These are phyloP conservation scores for Gossypium longicalyx DNA, from an alignment of 345 rosid genomes.

Conservation along the genomic window DNA sequence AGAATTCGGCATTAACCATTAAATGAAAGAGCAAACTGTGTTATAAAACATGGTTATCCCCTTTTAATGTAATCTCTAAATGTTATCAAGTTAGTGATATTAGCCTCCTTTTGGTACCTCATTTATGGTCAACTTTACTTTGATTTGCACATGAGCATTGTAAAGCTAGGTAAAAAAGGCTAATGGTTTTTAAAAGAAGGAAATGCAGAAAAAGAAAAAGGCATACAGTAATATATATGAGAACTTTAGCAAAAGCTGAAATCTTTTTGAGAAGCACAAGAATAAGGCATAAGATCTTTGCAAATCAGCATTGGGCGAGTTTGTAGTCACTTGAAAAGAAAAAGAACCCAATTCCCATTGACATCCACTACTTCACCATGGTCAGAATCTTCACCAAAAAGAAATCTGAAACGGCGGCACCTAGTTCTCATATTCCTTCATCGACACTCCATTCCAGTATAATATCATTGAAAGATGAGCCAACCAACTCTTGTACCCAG, in stretches of 20 bases:
- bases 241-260: constrained; percentile 23
- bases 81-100: constrained; percentile 7
- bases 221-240: neutral
- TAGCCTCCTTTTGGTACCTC: neutral
- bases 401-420: neutral
- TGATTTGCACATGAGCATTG: constrained; percentile 13
- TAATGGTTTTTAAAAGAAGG: constrained; percentile 21
- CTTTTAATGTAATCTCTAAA: constrained; percentile 19
- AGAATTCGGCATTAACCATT: constrained; percentile 23
- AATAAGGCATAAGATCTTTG: constrained; percentile 25
- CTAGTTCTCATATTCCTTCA: constrained; percentile 25
- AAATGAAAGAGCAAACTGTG: constrained; percentile 14
- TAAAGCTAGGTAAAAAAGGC: constrained; percentile 24
- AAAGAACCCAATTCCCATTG: constrained; percentile 44
- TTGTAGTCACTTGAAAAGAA: constrained; percentile 5
- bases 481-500: neutral
- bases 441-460: constrained; percentile 19
- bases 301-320: constrained; percentile 22
- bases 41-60: neutral
- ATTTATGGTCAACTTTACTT: neutral
- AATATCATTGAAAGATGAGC: constrained; percentile 7
- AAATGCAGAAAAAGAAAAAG: constrained; percentile 9
- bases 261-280: constrained; percentile 25
- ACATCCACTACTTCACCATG: neutral
- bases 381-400: too few relatives aligned